phyloP scores from a whole-genome alignment of 2,329 filamentous ascomycete species.

The Botrytis sinoallii region DNA sequence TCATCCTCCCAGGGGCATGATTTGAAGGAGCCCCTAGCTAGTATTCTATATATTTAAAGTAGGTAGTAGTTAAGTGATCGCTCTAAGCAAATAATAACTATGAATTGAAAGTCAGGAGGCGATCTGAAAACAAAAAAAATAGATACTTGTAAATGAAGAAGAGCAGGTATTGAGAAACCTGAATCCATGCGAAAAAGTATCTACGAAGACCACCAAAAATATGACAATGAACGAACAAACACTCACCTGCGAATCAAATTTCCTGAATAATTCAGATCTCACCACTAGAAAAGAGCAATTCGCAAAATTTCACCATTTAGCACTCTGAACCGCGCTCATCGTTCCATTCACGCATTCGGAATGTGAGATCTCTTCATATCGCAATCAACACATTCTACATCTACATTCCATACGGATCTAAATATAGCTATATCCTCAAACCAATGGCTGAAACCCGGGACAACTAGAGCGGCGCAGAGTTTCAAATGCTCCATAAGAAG shows the following conservation, averaged over 20 bases:
- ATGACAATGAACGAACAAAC: background rate
- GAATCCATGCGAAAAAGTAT: background rate
- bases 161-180: background rate
- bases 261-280: background rate
- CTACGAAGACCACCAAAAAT: background rate
- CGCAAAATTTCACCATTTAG: background rate
- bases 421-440: background rate
- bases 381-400: background rate
- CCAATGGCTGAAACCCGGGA: background rate
- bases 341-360: background rate
- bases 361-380: background rate
- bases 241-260: background rate
- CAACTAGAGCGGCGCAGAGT: background rate
- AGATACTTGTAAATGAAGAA: background rate
- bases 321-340: background rate
- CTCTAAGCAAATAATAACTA: background rate
- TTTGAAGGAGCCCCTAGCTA: background rate
- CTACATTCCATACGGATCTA: conserved; percentile 6
- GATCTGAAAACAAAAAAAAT: background rate
- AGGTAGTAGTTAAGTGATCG: too few relatives aligned
- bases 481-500: background rate
- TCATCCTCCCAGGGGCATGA: background rate
- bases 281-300: background rate
- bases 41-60: background rate
- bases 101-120: background rate